phyloP scores from a whole-genome alignment of 352 stramenopile genomes.

The Phytophthora parvispora region DNA sequence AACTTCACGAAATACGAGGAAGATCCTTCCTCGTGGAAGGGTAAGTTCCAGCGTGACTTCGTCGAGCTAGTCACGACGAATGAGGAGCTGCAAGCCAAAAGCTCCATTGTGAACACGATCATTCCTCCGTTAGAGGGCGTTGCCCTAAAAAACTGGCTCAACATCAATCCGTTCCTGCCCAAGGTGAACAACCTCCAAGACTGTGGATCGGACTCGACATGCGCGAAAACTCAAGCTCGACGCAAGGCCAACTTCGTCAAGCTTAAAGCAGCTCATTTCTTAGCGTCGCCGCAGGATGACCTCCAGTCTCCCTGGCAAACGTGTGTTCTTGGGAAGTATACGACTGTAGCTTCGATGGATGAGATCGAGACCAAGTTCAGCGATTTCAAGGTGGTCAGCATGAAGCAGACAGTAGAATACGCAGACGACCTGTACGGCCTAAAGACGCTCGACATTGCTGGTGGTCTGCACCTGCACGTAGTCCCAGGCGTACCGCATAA shows the following conservation, averaged over 20 bases:
- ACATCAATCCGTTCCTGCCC: constrained; percentile 46
- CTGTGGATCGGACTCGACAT: constrained; percentile 19
- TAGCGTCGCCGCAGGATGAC: constrained; percentile 53
- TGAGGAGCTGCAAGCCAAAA: constrained; percentile 31
- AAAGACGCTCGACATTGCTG: constrained; percentile 40
- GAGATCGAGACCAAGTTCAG: constrained; percentile 47
- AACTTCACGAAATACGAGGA: constrained; percentile 48
- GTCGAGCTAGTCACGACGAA: constrained; percentile 29
- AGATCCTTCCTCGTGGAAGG: constrained; percentile 28
- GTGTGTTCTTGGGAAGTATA: constrained; percentile 50
- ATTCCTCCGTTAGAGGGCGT: constrained; percentile 29
- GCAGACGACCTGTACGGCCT: constrained; percentile 47
- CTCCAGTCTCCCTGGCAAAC: constrained; percentile 53
- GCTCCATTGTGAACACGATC: constrained; percentile 46
- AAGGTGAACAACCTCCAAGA: constrained; percentile 45
- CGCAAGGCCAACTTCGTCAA: constrained; percentile 58
- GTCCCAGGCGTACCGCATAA: constrained; percentile 44
- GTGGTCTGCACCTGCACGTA: constrained; percentile 30
- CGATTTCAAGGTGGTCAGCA: constrained; percentile 31
- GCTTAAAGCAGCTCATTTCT: constrained; percentile 55
- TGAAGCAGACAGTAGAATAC: constrained; percentile 51
- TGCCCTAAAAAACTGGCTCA: constrained; percentile 39
- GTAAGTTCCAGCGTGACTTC: constrained; percentile 56
- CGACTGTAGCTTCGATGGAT: constrained; percentile 30
- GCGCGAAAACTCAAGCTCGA: constrained; percentile 20